Evolutionary conservation across 2,329 filamentous ascomycete species (phyloP).

Genomic region (Pseudocercospora musae): DNA sequence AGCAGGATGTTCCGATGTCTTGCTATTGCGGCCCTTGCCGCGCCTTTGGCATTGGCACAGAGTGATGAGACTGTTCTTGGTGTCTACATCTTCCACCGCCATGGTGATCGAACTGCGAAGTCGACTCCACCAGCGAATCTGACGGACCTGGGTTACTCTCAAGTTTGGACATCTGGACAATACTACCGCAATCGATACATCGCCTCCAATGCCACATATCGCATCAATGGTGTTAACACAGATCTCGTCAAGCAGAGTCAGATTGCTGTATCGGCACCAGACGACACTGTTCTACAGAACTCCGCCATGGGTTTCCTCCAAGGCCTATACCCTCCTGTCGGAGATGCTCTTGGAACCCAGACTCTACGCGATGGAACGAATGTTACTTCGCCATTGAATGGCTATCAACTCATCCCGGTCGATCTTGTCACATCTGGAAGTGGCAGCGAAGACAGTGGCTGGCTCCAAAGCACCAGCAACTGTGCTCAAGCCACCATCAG

Average conservation of each 20-base stretch:
- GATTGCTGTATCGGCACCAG: slow-evolving; percentile 67
- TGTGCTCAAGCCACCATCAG: slow-evolving; percentile 56
- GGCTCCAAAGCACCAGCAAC: slow-evolving; percentile 57
- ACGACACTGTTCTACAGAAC: slow-evolving; percentile 70
- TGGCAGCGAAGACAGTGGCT: slow-evolving; percentile 56
- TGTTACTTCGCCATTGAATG: slow-evolving; percentile 66
- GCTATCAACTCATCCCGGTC: slow-evolving; percentile 82
- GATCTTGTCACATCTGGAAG: slow-evolving; percentile 61
- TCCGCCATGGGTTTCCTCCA: slow-evolving; percentile 79
- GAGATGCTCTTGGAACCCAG: slow-evolving; percentile 51
- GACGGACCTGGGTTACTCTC: slow-evolving; percentile 73
- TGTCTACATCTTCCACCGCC: slow-evolving; percentile 81
- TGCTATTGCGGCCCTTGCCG: slow-evolving; percentile 24
- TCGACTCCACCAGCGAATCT: slow-evolving; percentile 66
- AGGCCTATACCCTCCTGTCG: slow-evolving; percentile 78
- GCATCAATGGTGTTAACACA: slow-evolving; percentile 64
- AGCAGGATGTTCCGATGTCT: slow-evolving; percentile 12
- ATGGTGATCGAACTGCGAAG: slow-evolving; percentile 85
- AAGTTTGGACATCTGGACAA: slow-evolving; percentile 68
- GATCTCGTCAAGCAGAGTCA: slow-evolving; percentile 67
- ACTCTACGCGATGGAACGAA: slow-evolving; percentile 67
- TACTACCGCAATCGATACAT: slow-evolving; percentile 80
- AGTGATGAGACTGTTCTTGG: slow-evolving; percentile 68
- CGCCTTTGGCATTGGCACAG: slow-evolving; percentile 29
- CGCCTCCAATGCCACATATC: slow-evolving; percentile 53